Conservation (phyloP, 164 flowering plant genomes). For the Buxus sempervirens region DNA sequence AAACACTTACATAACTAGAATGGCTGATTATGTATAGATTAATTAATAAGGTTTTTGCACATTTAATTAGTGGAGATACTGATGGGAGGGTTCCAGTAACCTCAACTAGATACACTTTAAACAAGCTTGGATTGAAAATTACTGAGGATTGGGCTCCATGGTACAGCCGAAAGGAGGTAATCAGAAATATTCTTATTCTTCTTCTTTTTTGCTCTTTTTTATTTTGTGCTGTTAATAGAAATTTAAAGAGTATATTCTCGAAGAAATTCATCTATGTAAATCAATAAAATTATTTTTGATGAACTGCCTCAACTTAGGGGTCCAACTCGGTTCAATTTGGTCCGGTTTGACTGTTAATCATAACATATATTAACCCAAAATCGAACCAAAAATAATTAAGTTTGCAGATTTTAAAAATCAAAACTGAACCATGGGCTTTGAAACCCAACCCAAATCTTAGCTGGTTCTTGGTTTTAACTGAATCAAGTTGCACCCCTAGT, state of each 20-base stretch:
- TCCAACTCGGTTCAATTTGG: too few relatives aligned
- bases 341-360: too few relatives aligned
- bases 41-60: neutral
- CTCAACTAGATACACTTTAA: constrained; percentile 15
- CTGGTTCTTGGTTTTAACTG: too few relatives aligned
- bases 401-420: too few relatives aligned
- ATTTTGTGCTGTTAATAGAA: neutral
- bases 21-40: neutral
- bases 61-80: constrained; percentile 11
- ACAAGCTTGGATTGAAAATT: constrained; percentile 13
- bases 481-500: too few relatives aligned
- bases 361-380: too few relatives aligned
- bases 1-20: neutral
- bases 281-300: too few relatives aligned
- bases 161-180: constrained; percentile 14
- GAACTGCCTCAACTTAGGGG: too few relatives aligned
- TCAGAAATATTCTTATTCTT: neutral
- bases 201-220: neutral
- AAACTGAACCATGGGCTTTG: too few relatives aligned
- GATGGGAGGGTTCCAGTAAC: constrained; percentile 17
- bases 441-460: too few relatives aligned
- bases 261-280: too few relatives aligned
- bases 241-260: neutral
- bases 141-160: constrained; percentile 18
- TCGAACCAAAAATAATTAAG: too few relatives aligned